Conservation (phyloP, 345 rosid genomes). For the Kernera saxatilis region DNA sequence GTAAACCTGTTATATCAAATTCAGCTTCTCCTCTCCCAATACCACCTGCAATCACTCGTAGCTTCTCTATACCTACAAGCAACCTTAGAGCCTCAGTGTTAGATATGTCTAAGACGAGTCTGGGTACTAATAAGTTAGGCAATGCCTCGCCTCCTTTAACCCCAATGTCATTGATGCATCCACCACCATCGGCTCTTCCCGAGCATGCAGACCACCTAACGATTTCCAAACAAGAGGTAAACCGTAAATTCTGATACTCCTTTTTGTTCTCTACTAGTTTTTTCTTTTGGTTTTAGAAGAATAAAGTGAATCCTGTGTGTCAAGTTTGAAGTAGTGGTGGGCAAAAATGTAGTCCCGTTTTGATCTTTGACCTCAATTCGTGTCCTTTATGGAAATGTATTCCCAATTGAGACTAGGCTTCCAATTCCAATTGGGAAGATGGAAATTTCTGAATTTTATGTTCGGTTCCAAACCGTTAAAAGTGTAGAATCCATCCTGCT, state of each 20-base stretch:
- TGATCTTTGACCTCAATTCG: too few species aligned
- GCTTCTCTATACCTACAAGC: constrained; percentile 84
- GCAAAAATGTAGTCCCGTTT: too few species aligned
- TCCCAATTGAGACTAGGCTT: neutral
- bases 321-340: too few species aligned
- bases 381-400: neutral
- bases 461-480: neutral
- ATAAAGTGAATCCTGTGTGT: too few species aligned
- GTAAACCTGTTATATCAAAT: constrained; percentile 31
- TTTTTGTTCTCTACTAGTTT: too few species aligned
- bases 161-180: constrained; percentile 44
- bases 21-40: constrained; percentile 68
- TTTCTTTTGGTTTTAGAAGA: too few species aligned
- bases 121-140: constrained; percentile 37
- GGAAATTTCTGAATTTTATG: too few species aligned
- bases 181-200: constrained; percentile 15
- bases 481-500: too few species aligned
- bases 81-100: constrained; percentile 43
- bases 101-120: constrained; percentile 35
- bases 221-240: constrained; percentile 41
- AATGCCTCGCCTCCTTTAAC: constrained; percentile 63
- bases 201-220: constrained; percentile 21
- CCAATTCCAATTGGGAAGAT: neutral
- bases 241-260: neutral
- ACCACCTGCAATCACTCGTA: constrained; percentile 71